Conservation (phyloP, 106 monocot genomes). For the Hemerocallis citrina region DNA sequence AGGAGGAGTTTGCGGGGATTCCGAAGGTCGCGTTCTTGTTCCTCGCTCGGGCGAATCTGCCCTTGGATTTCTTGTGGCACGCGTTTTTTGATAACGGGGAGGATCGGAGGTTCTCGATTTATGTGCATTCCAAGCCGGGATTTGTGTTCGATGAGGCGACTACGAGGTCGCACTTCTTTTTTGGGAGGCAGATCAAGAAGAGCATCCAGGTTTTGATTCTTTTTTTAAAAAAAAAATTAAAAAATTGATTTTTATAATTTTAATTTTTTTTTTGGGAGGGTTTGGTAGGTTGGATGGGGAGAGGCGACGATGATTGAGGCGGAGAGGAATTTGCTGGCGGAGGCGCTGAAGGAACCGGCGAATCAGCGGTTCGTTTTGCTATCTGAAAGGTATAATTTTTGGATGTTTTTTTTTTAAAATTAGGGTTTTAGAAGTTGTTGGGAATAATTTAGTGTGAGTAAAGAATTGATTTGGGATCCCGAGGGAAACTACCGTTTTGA, state of each 20-base stretch:
- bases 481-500: no score
- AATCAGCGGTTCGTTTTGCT: slow-evolving; percentile 88
- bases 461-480: no score
- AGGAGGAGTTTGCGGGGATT: slow-evolving; percentile 18
- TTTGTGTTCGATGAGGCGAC: slow-evolving; percentile 57
- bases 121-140: slow-evolving; percentile 77
- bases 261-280: neutral
- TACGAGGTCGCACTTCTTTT: slow-evolving; percentile 62
- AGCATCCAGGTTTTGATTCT: slow-evolving; percentile 60
- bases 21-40: slow-evolving; percentile 92
- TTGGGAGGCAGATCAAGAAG: slow-evolving; percentile 50
- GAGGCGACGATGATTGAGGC: slow-evolving; percentile 93
- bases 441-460: no score
- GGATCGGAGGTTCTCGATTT: slow-evolving; percentile 52
- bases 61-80: slow-evolving; percentile 94
- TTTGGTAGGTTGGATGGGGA: slow-evolving; percentile 82
- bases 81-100: slow-evolving; percentile 45
- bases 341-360: slow-evolving; percentile 68
- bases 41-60: slow-evolving; percentile 51
- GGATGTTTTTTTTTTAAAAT: slow-evolving; percentile 1
- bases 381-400: slow-evolving; percentile 61
- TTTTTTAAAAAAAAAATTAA: no score
- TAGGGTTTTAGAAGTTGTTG: no score
- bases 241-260: no score
- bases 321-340: slow-evolving; percentile 49